phyloP scores from a whole-genome alignment of 352 stramenopile genomes.

The Phytophthora syringae region DNA sequence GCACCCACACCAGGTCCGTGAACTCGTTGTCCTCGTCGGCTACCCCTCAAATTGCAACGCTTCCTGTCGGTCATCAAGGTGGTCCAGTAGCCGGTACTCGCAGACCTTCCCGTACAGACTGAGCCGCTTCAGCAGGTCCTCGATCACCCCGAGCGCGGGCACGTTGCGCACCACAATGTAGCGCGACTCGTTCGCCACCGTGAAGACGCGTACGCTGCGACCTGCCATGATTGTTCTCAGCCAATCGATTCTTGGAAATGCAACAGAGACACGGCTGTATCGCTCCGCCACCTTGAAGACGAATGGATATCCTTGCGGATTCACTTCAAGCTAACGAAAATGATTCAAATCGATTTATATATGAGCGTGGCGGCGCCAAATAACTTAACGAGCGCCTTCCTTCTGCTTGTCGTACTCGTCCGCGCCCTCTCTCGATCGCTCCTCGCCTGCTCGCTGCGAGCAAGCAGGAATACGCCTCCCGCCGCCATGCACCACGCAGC shows the following conservation, averaged over 20 bases:
- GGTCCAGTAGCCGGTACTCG: constrained; percentile 59
- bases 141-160: constrained; percentile 58
- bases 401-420: constrained; percentile 39
- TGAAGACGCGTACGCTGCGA: constrained; percentile 59
- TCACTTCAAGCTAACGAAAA: constrained; percentile 18
- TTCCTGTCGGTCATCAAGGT: constrained; percentile 45
- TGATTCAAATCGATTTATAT: constrained; percentile 27
- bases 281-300: constrained; percentile 10
- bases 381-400: constrained; percentile 60
- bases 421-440: constrained; percentile 1
- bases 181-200: constrained; percentile 62
- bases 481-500: constrained; percentile 23
- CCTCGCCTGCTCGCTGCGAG: constrained; percentile 15
- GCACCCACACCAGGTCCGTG: constrained; percentile 69
- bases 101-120: constrained; percentile 60
- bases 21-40: constrained; percentile 43
- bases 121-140: constrained; percentile 61
- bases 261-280: constrained; percentile 18
- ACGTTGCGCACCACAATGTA: constrained; percentile 72
- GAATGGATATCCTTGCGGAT: background rate
- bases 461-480: constrained; percentile 16
- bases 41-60: constrained; percentile 26
- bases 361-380: constrained; percentile 41
- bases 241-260: constrained; percentile 31
- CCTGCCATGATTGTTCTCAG: constrained; percentile 25